Percentiles rank a stretch among this genome's conserved stretches.
phyloP scores from a whole-genome alignment of 805 yeast species.

The Ogataea minuta region DNA sequence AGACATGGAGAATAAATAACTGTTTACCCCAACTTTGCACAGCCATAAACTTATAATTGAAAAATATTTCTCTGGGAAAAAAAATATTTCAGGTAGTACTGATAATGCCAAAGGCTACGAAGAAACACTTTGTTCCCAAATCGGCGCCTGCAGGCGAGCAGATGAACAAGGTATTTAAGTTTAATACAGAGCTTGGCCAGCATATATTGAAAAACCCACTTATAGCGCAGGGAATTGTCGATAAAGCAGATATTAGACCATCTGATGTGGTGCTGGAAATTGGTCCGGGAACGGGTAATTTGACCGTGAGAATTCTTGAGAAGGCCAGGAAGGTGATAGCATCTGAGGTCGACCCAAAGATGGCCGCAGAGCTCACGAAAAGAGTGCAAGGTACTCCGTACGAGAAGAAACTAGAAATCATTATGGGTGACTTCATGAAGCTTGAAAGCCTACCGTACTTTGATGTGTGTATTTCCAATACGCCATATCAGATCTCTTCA shows the following conservation, averaged over 20 bases:
- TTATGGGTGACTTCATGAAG: slow-evolving; percentile 95
- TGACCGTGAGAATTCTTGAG: slow-evolving; percentile 89
- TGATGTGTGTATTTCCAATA: slow-evolving; percentile 94
- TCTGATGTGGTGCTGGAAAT: slow-evolving; percentile 93
- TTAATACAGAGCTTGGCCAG: slow-evolving; percentile 95
- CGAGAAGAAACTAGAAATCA: slow-evolving; percentile 85
- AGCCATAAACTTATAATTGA: slow-evolving; percentile 10
- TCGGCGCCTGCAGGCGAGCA: slow-evolving; percentile 61
- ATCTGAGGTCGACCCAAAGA: slow-evolving; percentile 98
- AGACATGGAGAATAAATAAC: background rate
- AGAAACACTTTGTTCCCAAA: slow-evolving; percentile 57
- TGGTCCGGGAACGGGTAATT: slow-evolving; percentile 99
- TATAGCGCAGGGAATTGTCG: slow-evolving; percentile 97
- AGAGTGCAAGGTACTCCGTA: slow-evolving; percentile 97
- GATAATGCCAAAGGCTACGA: slow-evolving; percentile 60
- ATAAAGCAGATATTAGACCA: slow-evolving; percentile 89
- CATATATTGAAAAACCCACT: slow-evolving; percentile 94
- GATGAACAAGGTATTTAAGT: slow-evolving; percentile 84
- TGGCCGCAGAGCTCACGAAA: slow-evolving; percentile 98
- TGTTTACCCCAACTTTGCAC: slow-evolving; percentile 14
- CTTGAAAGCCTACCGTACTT: slow-evolving; percentile 84
- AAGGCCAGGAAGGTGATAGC: slow-evolving; percentile 94
- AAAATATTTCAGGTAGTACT: slow-evolving; percentile 1
- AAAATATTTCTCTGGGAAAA: slow-evolving; percentile 53
- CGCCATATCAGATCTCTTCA: slow-evolving; percentile 96